Evolutionary conservation across 352 stramenopile genomes (phyloP), one percentile per base, ranked within the genome.

Genomic region (Phytophthora podocarpi): DNA sequence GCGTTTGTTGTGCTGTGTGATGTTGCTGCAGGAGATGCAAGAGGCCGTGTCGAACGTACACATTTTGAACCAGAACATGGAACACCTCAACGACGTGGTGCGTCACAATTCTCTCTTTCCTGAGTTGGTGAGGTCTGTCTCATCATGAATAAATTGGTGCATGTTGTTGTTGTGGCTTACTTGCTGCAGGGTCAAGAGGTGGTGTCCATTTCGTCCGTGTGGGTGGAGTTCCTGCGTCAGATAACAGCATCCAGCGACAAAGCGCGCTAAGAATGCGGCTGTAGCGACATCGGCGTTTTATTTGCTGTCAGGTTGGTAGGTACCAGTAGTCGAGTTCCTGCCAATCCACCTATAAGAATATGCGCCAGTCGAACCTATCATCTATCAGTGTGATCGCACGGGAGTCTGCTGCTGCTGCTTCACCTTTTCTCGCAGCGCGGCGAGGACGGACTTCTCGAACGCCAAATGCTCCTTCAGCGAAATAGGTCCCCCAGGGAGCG

Each of bases 41-140:
- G 85, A 91, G 59, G 82, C 82, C 4, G 75, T 90, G 26, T 90
- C 82, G n/a, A 91, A 91, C 46, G 76, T 91, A 20, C 79, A 93
- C 45, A 93, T 91, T 48, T 56, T 91, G 26, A 90, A 81, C 55
- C 85, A 91, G 53, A 91, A 91, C 37, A 67, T 93, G 42, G 85
- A 91, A 46, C 85, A 93, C 43, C 61, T 91, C 18, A 91, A 93
- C 41, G 85, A 93, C 30, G 81, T 93, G 51, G 85, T 93, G 42
- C 23, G 78, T 76, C 11, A 11, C 4, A 7, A 41, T 31, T 11
- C 40, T n/a, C n/a, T n/a, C n/a, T n/a, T n/a, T n/a, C n/a, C n/a
- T n/a, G n/a, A n/a, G n/a, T n/a, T n/a, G n/a, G n/a, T n/a, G n/a
- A n/a, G n/a, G n/a, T n/a, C n/a, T n/a, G n/a, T n/a, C n/a, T n/a